phyloP scores from a whole-genome alignment of 768 basidiomycete species.

The Mycena pura region DNA sequence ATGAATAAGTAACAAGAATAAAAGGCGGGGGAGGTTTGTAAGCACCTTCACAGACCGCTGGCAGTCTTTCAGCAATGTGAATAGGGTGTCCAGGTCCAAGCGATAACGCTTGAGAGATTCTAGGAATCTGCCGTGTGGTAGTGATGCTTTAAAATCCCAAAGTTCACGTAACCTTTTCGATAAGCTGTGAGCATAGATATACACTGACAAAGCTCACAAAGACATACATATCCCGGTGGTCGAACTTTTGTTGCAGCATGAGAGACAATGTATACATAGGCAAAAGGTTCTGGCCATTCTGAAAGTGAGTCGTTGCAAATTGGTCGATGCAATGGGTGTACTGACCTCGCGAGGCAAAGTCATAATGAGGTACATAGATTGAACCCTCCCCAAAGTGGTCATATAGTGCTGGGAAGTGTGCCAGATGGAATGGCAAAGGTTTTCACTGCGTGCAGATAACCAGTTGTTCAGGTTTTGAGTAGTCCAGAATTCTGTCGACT shows the following conservation, averaged over 20 bases:
- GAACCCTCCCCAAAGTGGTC: neutral
- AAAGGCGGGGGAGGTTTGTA: neutral
- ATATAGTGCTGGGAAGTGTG: no score
- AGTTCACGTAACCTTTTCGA: neutral
- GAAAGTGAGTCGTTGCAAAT: neutral
- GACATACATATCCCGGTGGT: neutral
- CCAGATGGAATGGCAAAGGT: neutral
- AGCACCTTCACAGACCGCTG: neutral
- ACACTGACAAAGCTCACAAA: neutral
- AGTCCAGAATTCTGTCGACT: neutral
- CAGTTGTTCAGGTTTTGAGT: neutral
- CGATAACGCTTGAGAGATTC: no score
- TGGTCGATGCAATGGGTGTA: neutral
- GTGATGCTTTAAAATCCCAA: neutral
- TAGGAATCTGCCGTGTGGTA: no score
- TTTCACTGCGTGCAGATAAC: neutral
- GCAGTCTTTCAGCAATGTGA: no score
- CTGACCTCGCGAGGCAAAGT: neutral
- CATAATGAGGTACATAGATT: neutral
- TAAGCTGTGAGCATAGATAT: neutral
- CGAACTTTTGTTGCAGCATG: neutral
- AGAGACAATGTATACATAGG: neutral
- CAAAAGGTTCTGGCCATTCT: neutral
- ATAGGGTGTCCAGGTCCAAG: no score
- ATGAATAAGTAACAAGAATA: neutral